Evolutionary conservation across 768 basidiomycete genomes (phyloP), one percentile per base, ranked within the genome.

Genomic region (Lactifluus hygrophoroides): DNA sequence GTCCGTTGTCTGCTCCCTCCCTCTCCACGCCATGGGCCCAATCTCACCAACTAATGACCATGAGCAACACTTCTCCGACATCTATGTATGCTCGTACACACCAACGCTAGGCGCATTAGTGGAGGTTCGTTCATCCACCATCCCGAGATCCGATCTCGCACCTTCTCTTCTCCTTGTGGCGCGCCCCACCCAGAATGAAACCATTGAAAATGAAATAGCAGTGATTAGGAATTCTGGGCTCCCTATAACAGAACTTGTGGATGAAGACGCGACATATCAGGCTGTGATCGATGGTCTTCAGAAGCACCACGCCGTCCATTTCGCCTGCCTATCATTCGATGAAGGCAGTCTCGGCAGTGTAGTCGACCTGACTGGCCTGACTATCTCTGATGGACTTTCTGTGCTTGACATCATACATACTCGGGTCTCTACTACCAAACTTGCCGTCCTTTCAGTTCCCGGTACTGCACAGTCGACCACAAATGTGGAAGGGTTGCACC

Each of bases 371-470:
- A n/a, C n/a, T n/a, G n/a, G n/a, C n/a, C n/a, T n/a, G n/a, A 13
- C 44, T 57, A 16, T 13, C 35, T 9, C 9, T 61, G 46, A 21
- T 53, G 23, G 45, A 8, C 23, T 61, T 7, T 23, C 60, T 2
- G 16, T 61, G 14, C 43, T 43, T 23, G 50, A 57, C 32, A 21
- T 58, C 17, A 21, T 46, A 5, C 38, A 28, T 32, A 30, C 46
- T 11, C 50, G 42, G n/a, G 10, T 53, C 17, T 56, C 56, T 19
- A 43, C 46, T n/a, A 37, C 52, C 17, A 53, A 55, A 19, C 27
- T 62, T 14, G 57, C 49, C 13, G 30, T 62, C 28, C 57, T 62
- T 14, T 37, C 61, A 14, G 43, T 32, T 9, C 35, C 53, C 27
- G 43, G 48, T 19, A 59, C 34, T 6, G 57, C 57, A 6, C 35